Conservation (phyloP, 2,329 filamentous ascomycete genomes). For the Ramichloridium luteum region DNA sequence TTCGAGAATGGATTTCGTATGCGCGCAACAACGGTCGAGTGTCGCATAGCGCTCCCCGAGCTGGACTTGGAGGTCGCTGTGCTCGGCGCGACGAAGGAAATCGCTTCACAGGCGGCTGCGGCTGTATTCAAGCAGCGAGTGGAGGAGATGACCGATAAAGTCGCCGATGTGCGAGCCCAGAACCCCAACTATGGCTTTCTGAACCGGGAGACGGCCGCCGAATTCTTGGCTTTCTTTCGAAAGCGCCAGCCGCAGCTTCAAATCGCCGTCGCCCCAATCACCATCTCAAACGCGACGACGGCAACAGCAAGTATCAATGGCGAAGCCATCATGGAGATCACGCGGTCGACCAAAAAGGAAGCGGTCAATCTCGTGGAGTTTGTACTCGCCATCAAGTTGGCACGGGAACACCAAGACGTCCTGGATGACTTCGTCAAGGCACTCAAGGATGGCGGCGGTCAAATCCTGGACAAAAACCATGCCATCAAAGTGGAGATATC, state of each 20-base stretch:
- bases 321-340: conserved; percentile 18
- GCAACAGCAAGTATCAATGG: conserved; percentile 23
- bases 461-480: conserved; percentile 21
- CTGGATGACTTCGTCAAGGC: conserved; percentile 25
- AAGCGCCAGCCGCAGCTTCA: conserved; percentile 2
- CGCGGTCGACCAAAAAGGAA: conserved; percentile 23
- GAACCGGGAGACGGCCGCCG: conserved; percentile 26
- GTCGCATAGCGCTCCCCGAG: conserved; percentile 27
- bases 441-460: conserved; percentile 21
- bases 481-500: conserved; percentile 21
- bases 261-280: neutral
- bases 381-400: conserved; percentile 26
- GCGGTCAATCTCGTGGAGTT: conserved; percentile 26
- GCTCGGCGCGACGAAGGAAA: conserved; percentile 15
- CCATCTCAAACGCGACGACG: too few species aligned
- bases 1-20: conserved; percentile 3
- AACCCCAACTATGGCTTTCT: conserved; percentile 16
- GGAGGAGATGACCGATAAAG: conserved; percentile 22
- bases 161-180: conserved; percentile 3
- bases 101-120: conserved; percentile 27
- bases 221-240: conserved; percentile 29
- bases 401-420: conserved; percentile 22
- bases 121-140: conserved; percentile 29
- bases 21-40: conserved; percentile 8
- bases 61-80: conserved; percentile 25